Conservation (phyloP, 2,329 filamentous ascomycete species). For the Ophiostoma ips region DNA sequence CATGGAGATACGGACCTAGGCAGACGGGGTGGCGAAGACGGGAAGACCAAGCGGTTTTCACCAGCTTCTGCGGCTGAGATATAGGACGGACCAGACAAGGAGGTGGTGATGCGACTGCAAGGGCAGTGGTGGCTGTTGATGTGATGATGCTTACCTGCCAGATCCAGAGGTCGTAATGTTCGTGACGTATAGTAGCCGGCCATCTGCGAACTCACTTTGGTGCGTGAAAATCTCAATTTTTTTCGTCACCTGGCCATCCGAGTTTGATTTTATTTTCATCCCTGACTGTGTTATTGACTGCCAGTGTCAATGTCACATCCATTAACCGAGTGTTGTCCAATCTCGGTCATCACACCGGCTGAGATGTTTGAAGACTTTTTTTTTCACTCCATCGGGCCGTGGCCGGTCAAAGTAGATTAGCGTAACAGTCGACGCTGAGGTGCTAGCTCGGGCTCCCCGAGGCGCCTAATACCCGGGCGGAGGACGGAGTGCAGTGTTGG, state of each 20-base stretch:
- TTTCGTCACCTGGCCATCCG: background rate
- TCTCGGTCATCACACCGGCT: no score
- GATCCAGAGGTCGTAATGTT: no score
- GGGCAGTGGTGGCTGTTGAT: no score
- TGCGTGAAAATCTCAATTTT: background rate
- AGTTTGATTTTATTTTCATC: no score
- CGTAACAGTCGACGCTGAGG: background rate
- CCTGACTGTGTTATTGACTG: no score
- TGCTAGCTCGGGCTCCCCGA: background rate
- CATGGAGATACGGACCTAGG: background rate
- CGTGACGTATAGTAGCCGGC: no score
- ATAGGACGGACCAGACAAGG: background rate
- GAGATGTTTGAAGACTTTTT: background rate
- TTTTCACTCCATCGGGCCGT: background rate
- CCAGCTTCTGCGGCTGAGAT: no score
- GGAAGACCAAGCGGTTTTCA: no score
- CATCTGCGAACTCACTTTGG: no score
- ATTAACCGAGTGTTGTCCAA: no score
- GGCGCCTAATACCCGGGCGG: background rate
- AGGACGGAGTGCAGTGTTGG: background rate
- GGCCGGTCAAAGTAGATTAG: background rate
- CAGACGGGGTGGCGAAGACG: background rate
- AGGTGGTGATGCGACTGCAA: no score
- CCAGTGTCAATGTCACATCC: background rate
- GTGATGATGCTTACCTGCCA: no score